phyloP scores from a whole-genome alignment of 495 filamentous ascomycete species.

The Evernia prunastri region DNA sequence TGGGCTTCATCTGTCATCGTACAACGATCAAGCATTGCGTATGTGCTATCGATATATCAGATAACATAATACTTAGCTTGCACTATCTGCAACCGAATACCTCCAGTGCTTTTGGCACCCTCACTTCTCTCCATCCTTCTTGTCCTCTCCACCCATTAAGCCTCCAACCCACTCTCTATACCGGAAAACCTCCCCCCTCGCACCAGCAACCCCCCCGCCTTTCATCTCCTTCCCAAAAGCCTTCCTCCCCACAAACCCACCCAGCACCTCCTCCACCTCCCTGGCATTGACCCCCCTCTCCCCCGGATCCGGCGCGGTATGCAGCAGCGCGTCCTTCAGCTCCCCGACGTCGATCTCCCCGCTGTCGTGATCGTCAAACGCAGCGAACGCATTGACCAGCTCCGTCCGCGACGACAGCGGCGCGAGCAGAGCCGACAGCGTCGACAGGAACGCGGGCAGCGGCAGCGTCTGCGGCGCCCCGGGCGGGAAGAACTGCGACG shows the following conservation, averaged over 20 bases:
- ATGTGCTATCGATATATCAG: not conserved
- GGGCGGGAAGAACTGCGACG: conserved; percentile 62
- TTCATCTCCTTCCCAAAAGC: conserved; percentile 53
- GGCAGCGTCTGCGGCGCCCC: conserved; percentile 61
- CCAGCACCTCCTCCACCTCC: conserved; percentile 78
- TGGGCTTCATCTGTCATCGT: not conserved
- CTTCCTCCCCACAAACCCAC: conserved; percentile 73
- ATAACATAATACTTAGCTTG: too few relatives aligned
- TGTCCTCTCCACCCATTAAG: conserved; percentile 34
- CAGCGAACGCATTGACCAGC: conserved; percentile 77
- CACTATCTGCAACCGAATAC: too few relatives aligned
- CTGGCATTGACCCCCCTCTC: conserved; percentile 59
- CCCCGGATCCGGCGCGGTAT: conserved; percentile 71
- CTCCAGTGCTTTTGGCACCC: not conserved
- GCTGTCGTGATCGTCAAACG: conserved; percentile 93
- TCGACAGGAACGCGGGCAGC: conserved; percentile 76
- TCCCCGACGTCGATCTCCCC: conserved; percentile 83
- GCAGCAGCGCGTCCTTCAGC: conserved; percentile 71
- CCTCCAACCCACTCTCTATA: conserved; percentile 70
- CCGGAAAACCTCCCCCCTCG: conserved; percentile 63
- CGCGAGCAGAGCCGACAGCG: conserved; percentile 63
- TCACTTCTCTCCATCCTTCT: conserved; percentile 23
- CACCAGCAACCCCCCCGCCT: conserved; percentile 38
- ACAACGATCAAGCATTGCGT: not conserved
- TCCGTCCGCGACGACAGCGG: conserved; percentile 68